phyloP scores from a whole-genome alignment of 2,329 filamentous ascomycete species.

The Xylariaceae sp. region DNA sequence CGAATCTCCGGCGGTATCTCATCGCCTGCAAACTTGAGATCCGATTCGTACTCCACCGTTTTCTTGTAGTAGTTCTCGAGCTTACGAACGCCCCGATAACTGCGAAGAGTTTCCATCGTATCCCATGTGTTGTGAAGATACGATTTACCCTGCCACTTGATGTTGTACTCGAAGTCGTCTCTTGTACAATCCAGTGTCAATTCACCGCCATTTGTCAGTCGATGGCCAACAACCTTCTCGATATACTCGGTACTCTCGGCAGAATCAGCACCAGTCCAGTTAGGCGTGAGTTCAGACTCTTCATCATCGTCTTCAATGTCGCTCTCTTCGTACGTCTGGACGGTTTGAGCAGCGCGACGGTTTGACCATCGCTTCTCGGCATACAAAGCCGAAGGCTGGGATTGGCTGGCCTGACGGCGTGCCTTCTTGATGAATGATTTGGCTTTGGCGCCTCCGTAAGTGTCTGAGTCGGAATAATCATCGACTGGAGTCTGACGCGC shows the following conservation, averaged over 20 bases:
- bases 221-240: conserved; percentile 85
- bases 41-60: conserved; percentile 71
- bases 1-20: conserved; percentile 78
- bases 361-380: conserved; percentile 89
- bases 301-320: conserved; percentile 57
- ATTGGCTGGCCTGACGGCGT: conserved; percentile 60
- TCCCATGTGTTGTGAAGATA: conserved; percentile 98
- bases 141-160: conserved; percentile 96
- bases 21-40: conserved; percentile 66
- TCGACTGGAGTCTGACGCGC: conserved; percentile 48
- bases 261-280: conserved; percentile 59
- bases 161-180: conserved; percentile 82
- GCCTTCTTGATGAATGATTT: conserved; percentile 70
- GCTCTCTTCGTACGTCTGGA: conserved; percentile 61
- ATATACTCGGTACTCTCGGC: conserved; percentile 81
- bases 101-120: conserved; percentile 64
- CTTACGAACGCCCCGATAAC: conserved; percentile 79
- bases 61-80: conserved; percentile 94
- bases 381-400: conserved; percentile 60
- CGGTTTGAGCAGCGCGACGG: conserved; percentile 67
- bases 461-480: conserved; percentile 62
- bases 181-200: conserved; percentile 52
- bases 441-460: conserved; percentile 71
- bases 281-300: conserved; percentile 61
- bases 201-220: conserved; percentile 63